phyloP scores from a whole-genome alignment of 164 flowering plant species.

The Nymphaea colorata region DNA sequence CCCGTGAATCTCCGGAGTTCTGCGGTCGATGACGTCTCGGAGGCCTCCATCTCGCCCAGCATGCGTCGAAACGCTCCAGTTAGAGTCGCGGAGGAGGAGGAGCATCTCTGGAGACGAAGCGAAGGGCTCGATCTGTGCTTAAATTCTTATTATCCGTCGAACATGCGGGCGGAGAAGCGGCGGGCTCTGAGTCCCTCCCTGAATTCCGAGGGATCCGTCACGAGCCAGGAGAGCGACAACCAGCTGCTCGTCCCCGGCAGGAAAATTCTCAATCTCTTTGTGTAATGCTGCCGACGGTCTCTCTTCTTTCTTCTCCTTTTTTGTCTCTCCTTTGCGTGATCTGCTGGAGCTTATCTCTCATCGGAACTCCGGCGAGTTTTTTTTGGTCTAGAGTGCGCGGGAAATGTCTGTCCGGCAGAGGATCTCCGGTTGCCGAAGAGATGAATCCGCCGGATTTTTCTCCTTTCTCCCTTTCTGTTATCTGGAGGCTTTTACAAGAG shows the following conservation, averaged over 20 bases:
- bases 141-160: constrained; percentile 15
- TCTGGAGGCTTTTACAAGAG: background rate
- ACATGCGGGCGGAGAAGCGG: constrained; percentile 16
- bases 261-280: constrained; percentile 17
- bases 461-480: background rate
- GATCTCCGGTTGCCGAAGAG: background rate
- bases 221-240: constrained; percentile 18
- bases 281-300: background rate
- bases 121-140: constrained; percentile 53
- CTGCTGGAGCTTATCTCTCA: background rate
- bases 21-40: constrained; percentile 22
- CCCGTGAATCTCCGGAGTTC: constrained; percentile 8
- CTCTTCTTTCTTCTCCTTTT: background rate
- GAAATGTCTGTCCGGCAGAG: background rate
- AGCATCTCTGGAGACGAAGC: constrained; percentile 12
- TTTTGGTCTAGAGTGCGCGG: background rate
- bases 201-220: constrained; percentile 60
- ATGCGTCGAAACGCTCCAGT: constrained; percentile 1
- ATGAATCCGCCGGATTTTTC: background rate
- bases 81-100: constrained; percentile 5
- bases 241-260: constrained; percentile 4
- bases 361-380: background rate
- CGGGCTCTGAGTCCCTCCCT: constrained; percentile 47
- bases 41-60: constrained; percentile 3
- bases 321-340: background rate